Evolutionary conservation across 257 asterid genomes (phyloP), one percentile per base, ranked within the genome.

Genomic region (Solanum tacnaense): DNA sequence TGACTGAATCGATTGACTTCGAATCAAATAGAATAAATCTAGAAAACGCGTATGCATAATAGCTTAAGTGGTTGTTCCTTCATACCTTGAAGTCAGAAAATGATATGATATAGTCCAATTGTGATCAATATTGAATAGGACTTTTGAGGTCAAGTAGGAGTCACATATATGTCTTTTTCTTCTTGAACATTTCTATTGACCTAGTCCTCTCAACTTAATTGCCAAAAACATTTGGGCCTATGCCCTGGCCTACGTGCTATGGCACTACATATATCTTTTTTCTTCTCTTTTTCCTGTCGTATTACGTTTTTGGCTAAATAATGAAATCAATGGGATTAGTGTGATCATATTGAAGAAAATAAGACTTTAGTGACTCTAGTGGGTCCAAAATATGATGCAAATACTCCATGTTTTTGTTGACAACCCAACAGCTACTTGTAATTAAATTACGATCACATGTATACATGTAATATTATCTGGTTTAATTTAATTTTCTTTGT

Each of bases 371-470:
- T 67, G 89, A 67, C 87, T 5, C 83, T 0, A 67, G 87, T 81
- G 73, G 89, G 87, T 12, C 84, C 86, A 56, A n/a, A 9, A 82
- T 25, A 44, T 44, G 73, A 44, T 82, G 87, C 39, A 87, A 60
- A 65, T 39, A 78, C 83, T 84, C 29, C 29, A 16, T 46, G 9
- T 81, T 79, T 81, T 81, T 81, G 41, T 46, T 29, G 68, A 81
- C 85, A 81, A 29, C 67, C 85, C 18, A 81, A 46, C 39, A 81
- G 68, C 41, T 44, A 46, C 85, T 18, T 1, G 29, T 81, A 81
- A 75, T 31, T 81, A 39, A 87, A 87, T 81, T 87, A 38, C 12
- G 6, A 27, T 87, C 71, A 81, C 87, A 81, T 81, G 87, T 79
- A 52, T 52, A 62, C 18, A 15, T 32, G 65, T 25, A 79, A 13